phyloP scores from a whole-genome alignment of 1,284 basidiomycete species.

The Ceratorhiza oryzae-sativae region DNA sequence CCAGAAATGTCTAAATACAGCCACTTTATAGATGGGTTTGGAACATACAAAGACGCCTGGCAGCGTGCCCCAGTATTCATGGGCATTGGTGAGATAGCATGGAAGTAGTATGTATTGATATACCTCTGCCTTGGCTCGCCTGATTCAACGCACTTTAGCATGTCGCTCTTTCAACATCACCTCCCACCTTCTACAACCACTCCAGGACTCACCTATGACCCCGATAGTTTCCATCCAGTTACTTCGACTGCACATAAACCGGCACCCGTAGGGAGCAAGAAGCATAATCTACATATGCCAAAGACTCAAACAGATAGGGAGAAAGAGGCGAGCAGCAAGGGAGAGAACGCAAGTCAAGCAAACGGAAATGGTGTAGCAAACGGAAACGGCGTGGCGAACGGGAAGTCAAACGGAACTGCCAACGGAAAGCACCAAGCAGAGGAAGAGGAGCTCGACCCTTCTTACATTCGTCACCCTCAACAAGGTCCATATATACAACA shows the following conservation, averaged over 20 bases:
- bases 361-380: conserved; percentile 1
- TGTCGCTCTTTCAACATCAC: conserved; percentile 51
- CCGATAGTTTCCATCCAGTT: conserved; percentile 1
- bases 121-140: neutral
- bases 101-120: conserved; percentile 49
- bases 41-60: conserved; percentile 50
- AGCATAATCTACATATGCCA: neutral
- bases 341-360: neutral
- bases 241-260: conserved; percentile 3
- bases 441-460: conserved; percentile 41
- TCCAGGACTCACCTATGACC: conserved; percentile 26
- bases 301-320: neutral
- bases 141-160: neutral
- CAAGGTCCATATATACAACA: conserved; percentile 45
- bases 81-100: conserved; percentile 47
- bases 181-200: conserved; percentile 43
- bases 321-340: neutral
- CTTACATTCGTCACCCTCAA: conserved; percentile 43
- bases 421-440: neutral
- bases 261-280: neutral
- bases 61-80: conserved; percentile 49
- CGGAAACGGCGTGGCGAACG: neutral
- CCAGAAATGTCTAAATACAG: neutral
- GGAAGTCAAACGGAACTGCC: neutral
- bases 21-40: conserved; percentile 51